Percentiles rank a stretch among this genome's conserved stretches.
Conservation (phyloP, 148 eudicot genomes). For the Cornus florida region DNA sequence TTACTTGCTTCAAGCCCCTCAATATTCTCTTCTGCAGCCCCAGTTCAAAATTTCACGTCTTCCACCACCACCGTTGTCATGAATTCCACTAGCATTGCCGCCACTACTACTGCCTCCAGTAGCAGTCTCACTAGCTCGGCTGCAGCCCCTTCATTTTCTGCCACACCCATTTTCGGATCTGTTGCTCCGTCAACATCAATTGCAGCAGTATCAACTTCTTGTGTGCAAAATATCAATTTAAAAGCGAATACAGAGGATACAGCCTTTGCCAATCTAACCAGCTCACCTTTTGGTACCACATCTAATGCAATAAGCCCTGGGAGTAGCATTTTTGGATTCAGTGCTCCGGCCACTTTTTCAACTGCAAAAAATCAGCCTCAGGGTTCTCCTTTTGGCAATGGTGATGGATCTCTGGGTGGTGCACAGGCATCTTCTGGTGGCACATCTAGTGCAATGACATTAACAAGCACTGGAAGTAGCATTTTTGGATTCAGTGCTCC, state of each 20-base stretch:
- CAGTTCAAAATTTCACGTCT: slow-evolving; percentile 15
- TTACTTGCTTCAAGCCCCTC: slow-evolving; percentile 34
- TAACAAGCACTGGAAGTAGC: too few species aligned
- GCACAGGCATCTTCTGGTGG: slow-evolving; percentile 24
- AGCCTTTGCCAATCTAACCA: slow-evolving; percentile 25
- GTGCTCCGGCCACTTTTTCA: slow-evolving; percentile 24
- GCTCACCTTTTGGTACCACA: slow-evolving; percentile 23
- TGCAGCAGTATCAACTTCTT: slow-evolving; percentile 20
- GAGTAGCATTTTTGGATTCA: slow-evolving; percentile 33
- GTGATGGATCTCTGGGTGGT: slow-evolving; percentile 21
- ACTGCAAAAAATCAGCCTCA: slow-evolving; percentile 24
- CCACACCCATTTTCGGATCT: slow-evolving; percentile 25
- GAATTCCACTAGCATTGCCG: slow-evolving; percentile 11
- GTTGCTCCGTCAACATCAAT: slow-evolving; percentile 34
- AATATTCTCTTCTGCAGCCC: slow-evolving; percentile 21
- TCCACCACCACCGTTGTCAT: not conserved
- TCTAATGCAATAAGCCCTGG: slow-evolving; percentile 24
- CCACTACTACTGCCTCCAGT: slow-evolving; percentile 17
- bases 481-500: too few species aligned
- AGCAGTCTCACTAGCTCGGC: slow-evolving; percentile 19
- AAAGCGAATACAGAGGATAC: slow-evolving; percentile 29
- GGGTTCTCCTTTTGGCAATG: slow-evolving; percentile 30
- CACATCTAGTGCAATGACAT: not conserved
- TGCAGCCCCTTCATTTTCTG: slow-evolving; percentile 22
- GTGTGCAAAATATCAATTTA: slow-evolving; percentile 18